Percentiles rank a stretch among this genome's conserved stretches.
These are phyloP conservation scores for Penicillium cosmopolitanum DNA, from an alignment of 495 filamentous ascomycete species.

Conservation along the genomic window DNA sequence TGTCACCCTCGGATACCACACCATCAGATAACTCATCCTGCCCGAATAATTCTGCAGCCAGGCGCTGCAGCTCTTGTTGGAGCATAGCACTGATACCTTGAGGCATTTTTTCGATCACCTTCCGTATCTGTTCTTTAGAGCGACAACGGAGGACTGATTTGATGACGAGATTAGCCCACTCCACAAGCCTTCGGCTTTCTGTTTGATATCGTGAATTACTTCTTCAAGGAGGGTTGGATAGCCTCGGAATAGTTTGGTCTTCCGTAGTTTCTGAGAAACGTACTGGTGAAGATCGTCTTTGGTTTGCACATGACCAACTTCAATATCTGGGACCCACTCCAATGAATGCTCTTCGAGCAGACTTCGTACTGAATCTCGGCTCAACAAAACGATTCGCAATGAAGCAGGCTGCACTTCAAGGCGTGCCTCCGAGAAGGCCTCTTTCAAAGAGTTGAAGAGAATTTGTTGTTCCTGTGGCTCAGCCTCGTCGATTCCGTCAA, in stretches of 20 bases:
- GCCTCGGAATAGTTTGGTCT: conserved; percentile 11
- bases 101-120: conserved; percentile 14
- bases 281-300: conserved; percentile 19
- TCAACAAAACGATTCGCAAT: conserved; percentile 19
- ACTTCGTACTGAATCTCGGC: conserved; percentile 18
- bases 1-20: too few species aligned
- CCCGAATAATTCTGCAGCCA: too few species aligned
- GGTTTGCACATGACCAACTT: conserved; percentile 12
- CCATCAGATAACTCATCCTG: too few species aligned
- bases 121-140: conserved; percentile 20
- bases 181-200: conserved; percentile 23
- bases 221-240: conserved; percentile 16
- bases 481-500: conserved; percentile 2
- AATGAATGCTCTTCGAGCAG: conserved; percentile 16
- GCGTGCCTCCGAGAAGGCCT: too few species aligned
- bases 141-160: conserved; percentile 14
- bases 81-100: conserved; percentile 21
- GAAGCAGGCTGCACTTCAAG: too few species aligned
- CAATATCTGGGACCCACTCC: conserved; percentile 11
- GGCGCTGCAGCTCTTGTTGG: conserved; percentile 16
- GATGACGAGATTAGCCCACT: conserved; percentile 28
- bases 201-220: conserved; percentile 8
- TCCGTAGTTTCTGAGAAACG: conserved; percentile 13
- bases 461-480: background rate
- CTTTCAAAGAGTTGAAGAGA: too few species aligned